phyloP scores from a whole-genome alignment of 2,329 filamentous ascomycete species.

The Pseudogymnoascus sp. region DNA sequence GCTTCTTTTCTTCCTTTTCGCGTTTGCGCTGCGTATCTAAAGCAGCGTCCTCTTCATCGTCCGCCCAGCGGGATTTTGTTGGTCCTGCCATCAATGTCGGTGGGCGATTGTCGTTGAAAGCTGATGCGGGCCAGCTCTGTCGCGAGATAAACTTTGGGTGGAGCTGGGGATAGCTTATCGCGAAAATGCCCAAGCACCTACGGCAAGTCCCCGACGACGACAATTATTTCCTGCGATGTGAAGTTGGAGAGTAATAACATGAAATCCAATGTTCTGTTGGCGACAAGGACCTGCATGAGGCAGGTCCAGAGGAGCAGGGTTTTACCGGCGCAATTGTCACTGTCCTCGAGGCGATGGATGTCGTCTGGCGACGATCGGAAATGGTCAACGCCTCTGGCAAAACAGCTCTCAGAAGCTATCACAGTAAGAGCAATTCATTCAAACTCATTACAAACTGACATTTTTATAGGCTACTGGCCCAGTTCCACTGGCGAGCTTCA shows the following conservation, averaged over 20 bases:
- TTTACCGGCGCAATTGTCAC: conserved; percentile 9
- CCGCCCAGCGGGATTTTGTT: conserved; percentile 71
- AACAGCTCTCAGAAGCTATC: conserved; percentile 79
- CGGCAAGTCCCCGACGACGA: neutral
- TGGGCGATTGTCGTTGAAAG: neutral
- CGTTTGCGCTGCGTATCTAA: conserved; percentile 64
- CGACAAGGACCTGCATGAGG: conserved; percentile 21
- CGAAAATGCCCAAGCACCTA: neutral
- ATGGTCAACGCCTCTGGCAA: conserved; percentile 91
- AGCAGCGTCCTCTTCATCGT: conserved; percentile 72
- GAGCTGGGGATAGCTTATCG: conserved; percentile 1
- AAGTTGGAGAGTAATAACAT: conserved; percentile 15
- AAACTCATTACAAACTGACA: conserved; percentile 27
- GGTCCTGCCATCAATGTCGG: conserved; percentile 1
- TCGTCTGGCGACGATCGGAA: conserved; percentile 32
- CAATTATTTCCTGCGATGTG: neutral
- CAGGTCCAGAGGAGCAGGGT: conserved; percentile 17
- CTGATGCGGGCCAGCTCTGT: neutral
- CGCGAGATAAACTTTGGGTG: conserved; percentile 6
- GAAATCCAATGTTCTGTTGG: conserved; percentile 23
- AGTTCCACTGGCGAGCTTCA: conserved; percentile 85
- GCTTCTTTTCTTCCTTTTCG: conserved; percentile 86
- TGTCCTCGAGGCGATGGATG: conserved; percentile 21
- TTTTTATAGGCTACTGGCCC: conserved; percentile 68
- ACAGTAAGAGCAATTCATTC: conserved; percentile 48